Base-by-base conservation (phyloP, 208 protist species). In the Trypanosoma rangeli region DNA sequence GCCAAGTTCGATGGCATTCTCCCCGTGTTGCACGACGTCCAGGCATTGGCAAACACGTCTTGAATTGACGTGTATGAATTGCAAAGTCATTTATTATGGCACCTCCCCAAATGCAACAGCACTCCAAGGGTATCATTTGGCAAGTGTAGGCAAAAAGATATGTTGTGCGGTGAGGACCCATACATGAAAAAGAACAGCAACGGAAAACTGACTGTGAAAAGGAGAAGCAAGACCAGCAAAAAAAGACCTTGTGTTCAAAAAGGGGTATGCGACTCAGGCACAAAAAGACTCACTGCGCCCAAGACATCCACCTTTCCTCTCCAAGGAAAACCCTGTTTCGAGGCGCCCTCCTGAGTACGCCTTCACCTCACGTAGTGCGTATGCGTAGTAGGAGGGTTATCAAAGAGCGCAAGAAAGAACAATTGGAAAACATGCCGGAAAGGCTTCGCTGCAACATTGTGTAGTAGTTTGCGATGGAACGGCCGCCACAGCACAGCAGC, bases 401-500 rank as follows among this genome's bases (percentile, higher is more conserved):
- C 95, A 8, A 98, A 93, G 18, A 98, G 77, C 8, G 80, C 86
- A 22, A 98, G 73, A 70, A 98, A 98, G 24, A 95, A 61, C 26
- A 98, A 73, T 70, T 98, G 97, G 72, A 79, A 93, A 42, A 98
- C 50, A 76, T 98, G 95, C 5, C 91, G 96, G 74, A 94, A 18
- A 98, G 78, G 63, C 83, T 89, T 62, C 96, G 80, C 82, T 96
- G 97, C 46, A 98, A 91, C 50, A 98, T 83, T 22, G 88, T 94
- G 77, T 95, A 97, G 0, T 89, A 97, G 68, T 90, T 90, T 26
- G 92, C 71, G 71, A 98, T 91, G 50, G 98, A 59, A n/a, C 76
- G 82, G 26, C n/a, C n/a, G n/a, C n/a, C n/a, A 92, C 73, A 31
- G 96, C 97, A 78, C 98, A 98, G 97, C 93, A 13, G 95, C 98